phyloP scores from a whole-genome alignment of 177 flowering plant genomes.

The Vitis hybrid region DNA sequence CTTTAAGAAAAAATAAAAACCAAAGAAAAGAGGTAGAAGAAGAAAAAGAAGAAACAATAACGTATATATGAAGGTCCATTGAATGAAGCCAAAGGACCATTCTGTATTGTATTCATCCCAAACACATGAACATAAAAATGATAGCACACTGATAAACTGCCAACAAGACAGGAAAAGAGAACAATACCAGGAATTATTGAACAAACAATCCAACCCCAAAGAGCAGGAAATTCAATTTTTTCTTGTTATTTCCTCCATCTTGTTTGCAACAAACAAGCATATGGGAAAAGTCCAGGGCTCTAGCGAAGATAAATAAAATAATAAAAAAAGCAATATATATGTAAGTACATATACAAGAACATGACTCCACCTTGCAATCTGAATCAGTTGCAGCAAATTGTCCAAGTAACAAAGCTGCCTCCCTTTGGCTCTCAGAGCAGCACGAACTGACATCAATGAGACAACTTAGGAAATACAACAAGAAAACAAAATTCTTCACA shows the following conservation, averaged over 20 bases:
- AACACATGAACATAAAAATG: background rate
- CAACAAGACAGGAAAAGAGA: background rate
- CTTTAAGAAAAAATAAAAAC: background rate
- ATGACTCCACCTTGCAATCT: conserved; percentile 81
- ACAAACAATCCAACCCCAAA: conserved; percentile 1
- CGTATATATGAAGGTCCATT: background rate
- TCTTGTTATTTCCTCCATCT: background rate
- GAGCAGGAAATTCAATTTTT: background rate
- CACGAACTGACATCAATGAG: conserved; percentile 57
- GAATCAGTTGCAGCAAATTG: conserved; percentile 99
- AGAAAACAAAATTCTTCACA: background rate
- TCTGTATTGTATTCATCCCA: too few species aligned
- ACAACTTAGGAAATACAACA: conserved; percentile 1
- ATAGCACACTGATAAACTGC: background rate
- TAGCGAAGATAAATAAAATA: too few species aligned
- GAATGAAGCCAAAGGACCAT: background rate
- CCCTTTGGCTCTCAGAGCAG: conserved; percentile 98
- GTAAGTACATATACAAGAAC: background rate
- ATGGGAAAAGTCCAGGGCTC: too few species aligned
- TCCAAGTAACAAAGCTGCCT: conserved; percentile 96
- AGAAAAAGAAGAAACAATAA: background rate
- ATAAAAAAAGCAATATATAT: background rate
- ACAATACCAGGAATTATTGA: background rate
- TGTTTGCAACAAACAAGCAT: too few species aligned
- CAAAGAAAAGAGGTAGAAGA: background rate